These are phyloP conservation scores for Myxozyma udenii DNA, from an alignment of 805 yeast species.

Conservation along the genomic window DNA sequence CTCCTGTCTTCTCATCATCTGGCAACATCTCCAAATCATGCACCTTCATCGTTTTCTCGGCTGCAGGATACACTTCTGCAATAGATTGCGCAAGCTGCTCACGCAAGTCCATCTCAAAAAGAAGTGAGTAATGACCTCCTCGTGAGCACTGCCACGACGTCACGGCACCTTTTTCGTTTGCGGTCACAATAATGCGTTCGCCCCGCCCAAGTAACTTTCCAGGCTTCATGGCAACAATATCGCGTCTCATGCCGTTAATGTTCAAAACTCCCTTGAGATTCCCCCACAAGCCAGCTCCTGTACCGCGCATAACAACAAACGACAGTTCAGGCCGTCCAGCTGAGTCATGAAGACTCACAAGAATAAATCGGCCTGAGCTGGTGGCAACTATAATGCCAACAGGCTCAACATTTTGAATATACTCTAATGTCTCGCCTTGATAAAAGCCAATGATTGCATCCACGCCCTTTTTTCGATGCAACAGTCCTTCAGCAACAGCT, in stretches of 20 bases:
- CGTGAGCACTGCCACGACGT: slow-evolving; percentile 51
- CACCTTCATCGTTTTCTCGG: slow-evolving; percentile 50
- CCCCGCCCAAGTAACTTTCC: slow-evolving; percentile 55
- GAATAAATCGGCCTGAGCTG: slow-evolving; percentile 60
- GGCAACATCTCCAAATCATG: slow-evolving; percentile 60
- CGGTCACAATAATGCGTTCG: slow-evolving; percentile 43
- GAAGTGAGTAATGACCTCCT: slow-evolving; percentile 44
- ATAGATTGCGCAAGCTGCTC: slow-evolving; percentile 44
- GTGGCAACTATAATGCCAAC: slow-evolving; percentile 73
- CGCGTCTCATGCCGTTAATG: slow-evolving; percentile 35
- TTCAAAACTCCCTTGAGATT: slow-evolving; percentile 33
- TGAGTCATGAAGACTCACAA: slow-evolving; percentile 63
- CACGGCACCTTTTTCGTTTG: slow-evolving; percentile 47
- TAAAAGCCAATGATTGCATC: slow-evolving; percentile 27
- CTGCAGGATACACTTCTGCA: slow-evolving; percentile 51
- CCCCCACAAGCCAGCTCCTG: slow-evolving; percentile 35
- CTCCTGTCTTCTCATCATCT: slow-evolving; percentile 43
- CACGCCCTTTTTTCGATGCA: slow-evolving; percentile 43
- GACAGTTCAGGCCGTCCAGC: slow-evolving; percentile 55
- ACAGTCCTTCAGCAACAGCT: slow-evolving; percentile 62
- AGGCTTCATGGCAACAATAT: slow-evolving; percentile 57
- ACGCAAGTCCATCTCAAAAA: slow-evolving; percentile 41
- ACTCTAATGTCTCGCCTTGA: slow-evolving; percentile 54
- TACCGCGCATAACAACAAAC: slow-evolving; percentile 33
- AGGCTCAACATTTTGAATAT: slow-evolving; percentile 63